Evolutionary conservation across 805 yeast species (phyloP).

Genomic region (Ogataea minuta): DNA sequence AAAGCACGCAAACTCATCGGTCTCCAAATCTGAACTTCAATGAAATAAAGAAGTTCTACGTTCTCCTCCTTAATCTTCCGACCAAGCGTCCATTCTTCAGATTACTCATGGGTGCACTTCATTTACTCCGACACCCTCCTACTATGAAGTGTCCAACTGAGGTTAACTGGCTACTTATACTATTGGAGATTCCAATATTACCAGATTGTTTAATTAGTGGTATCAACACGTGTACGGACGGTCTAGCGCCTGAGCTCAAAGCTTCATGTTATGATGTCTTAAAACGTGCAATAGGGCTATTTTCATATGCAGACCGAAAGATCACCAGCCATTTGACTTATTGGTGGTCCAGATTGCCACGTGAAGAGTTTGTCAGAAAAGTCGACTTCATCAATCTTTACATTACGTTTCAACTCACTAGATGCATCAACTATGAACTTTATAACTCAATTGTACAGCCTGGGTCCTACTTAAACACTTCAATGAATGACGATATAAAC

Average conservation of each 20-base stretch:
- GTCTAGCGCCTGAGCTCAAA: constrained; percentile 46
- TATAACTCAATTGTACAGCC: constrained; percentile 24
- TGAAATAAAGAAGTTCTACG: constrained; percentile 48
- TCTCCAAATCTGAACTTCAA: constrained; percentile 50
- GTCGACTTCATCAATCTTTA: constrained; percentile 73
- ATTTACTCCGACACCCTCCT: constrained; percentile 52
- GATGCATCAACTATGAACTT: constrained; percentile 41
- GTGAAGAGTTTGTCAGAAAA: constrained; percentile 45
- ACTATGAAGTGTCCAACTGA: constrained; percentile 40
- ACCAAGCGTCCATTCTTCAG: constrained; percentile 58
- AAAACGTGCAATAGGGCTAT: constrained; percentile 65
- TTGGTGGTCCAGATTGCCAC: constrained; percentile 50
- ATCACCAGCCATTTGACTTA: constrained; percentile 45
- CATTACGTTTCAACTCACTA: constrained; percentile 70
- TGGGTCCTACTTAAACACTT: constrained; percentile 16
- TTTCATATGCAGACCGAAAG: constrained; percentile 48
- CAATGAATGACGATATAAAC: constrained; percentile 30
- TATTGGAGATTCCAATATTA: constrained; percentile 68
- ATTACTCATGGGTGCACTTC: constrained; percentile 51
- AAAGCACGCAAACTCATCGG: constrained; percentile 29
- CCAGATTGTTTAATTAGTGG: constrained; percentile 42
- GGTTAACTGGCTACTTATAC: constrained; percentile 58
- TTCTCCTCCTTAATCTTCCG: constrained; percentile 48
- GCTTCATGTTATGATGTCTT: constrained; percentile 63
- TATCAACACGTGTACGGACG: constrained; percentile 20